phyloP scores from a whole-genome alignment of 306 rosid genomes.

The Castanea crenata region DNA sequence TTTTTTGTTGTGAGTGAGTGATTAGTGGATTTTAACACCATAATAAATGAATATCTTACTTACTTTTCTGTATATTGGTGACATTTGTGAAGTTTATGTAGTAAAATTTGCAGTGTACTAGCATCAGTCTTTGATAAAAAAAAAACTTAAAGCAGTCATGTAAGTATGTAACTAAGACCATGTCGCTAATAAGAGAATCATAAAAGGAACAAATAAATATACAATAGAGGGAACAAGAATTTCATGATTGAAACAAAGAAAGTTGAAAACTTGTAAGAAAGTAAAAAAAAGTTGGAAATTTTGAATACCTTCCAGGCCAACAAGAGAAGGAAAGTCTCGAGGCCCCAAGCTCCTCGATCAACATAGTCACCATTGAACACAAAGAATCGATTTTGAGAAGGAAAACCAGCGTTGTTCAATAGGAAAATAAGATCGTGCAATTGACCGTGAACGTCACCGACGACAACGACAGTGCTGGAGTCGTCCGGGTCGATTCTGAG shows the following conservation, averaged over 20 bases:
- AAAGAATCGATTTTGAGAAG: slow-evolving; percentile 52
- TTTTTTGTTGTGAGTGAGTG: no score
- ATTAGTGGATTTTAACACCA: no score
- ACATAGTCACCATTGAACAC: slow-evolving; percentile 90
- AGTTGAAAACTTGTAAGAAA: background rate
- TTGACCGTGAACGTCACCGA: slow-evolving; percentile 87
- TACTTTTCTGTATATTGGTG: no score
- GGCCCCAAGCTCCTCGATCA: slow-evolving; percentile 94
- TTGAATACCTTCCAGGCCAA: slow-evolving; percentile 69
- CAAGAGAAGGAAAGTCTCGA: slow-evolving; percentile 68
- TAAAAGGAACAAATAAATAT: background rate
- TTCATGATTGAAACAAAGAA: background rate
- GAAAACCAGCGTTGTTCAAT: slow-evolving; percentile 62
- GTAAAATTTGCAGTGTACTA: no score
- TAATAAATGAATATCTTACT: no score
- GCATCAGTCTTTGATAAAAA: no score
- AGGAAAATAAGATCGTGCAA: slow-evolving; percentile 74
- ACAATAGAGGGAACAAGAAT: no score
- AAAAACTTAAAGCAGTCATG: no score
- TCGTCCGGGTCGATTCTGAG: slow-evolving; percentile 42
- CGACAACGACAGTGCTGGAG: slow-evolving; percentile 41
- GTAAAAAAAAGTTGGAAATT: no score
- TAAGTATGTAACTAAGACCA: no score
- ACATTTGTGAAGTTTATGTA: no score
- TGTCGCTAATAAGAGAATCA: background rate